phyloP scores from a whole-genome alignment of 2,329 filamentous ascomycete species.

The Exserohilum rostratum region DNA sequence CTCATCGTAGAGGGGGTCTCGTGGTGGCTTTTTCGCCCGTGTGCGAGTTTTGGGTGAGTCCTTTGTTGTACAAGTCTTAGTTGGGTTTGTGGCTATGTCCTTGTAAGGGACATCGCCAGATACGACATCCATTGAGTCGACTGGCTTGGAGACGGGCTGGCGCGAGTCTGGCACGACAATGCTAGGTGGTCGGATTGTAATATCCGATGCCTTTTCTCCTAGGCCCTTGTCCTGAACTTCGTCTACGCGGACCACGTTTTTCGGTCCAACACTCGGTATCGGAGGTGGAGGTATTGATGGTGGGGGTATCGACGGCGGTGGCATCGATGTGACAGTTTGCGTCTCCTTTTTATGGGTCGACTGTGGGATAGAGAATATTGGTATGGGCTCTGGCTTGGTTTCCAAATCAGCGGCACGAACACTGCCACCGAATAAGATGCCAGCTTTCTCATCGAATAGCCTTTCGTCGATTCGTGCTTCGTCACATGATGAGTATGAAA shows the following conservation, averaged over 20 bases:
- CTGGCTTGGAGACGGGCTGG: constrained; percentile 22
- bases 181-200: constrained; percentile 40
- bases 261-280: constrained; percentile 11
- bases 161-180: constrained; percentile 32
- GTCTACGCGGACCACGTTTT: constrained; percentile 16
- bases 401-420: constrained; percentile 21
- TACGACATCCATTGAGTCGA: constrained; percentile 14
- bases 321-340: constrained; percentile 2
- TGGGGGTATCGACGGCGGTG: not conserved
- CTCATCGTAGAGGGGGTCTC: constrained; percentile 8
- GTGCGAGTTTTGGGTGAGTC: not conserved
- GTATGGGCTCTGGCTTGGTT: constrained; percentile 14
- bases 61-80: not conserved
- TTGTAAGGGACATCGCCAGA: not conserved
- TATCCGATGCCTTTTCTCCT: constrained; percentile 40
- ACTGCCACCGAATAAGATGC: constrained; percentile 24
- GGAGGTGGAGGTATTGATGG: constrained; percentile 4
- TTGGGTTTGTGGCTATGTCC: not conserved
- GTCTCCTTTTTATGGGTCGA: constrained; percentile 5
- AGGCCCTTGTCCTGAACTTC: constrained; percentile 28
- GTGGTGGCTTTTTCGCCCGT: not conserved
- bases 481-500: constrained; percentile 15
- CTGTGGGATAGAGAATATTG: constrained; percentile 7
- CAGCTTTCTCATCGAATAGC: constrained; percentile 37
- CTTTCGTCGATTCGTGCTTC: constrained; percentile 30